phyloP scores from a whole-genome alignment of 164 flowering plant species.

The Tetrastigma voinierianum region DNA sequence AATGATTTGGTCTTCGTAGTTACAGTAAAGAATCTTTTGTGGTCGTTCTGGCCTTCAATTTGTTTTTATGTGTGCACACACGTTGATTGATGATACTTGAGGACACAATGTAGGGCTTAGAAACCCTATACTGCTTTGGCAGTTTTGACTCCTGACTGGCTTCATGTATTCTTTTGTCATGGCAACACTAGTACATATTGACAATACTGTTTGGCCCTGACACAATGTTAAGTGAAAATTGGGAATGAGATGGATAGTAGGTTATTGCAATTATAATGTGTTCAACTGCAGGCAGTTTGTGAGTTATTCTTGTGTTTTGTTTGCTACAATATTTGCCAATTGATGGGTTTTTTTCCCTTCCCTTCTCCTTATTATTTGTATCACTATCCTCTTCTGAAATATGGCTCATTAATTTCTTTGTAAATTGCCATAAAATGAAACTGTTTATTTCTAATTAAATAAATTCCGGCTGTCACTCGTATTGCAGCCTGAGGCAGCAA shows the following conservation, averaged over 20 bases:
- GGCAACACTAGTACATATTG: background rate
- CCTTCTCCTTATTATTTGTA: background rate
- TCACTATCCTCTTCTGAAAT: too few relatives aligned
- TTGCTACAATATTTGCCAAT: too few relatives aligned
- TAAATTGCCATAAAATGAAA: too few relatives aligned
- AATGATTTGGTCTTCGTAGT: too few relatives aligned
- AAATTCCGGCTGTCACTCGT: conserved; percentile 5
- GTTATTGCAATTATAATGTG: background rate
- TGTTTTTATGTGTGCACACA: too few relatives aligned
- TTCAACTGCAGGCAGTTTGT: too few relatives aligned
- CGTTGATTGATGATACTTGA: too few relatives aligned
- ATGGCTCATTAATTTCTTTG: too few relatives aligned
- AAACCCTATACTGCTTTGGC: background rate
- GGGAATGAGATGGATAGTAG: background rate
- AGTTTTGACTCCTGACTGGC: background rate
- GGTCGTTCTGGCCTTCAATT: too few relatives aligned
- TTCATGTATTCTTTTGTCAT: background rate
- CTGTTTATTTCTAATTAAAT: background rate
- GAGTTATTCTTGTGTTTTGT: too few relatives aligned
- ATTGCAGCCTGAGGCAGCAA: conserved; percentile 70
- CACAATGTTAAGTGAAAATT: background rate
- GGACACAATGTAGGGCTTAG: background rate
- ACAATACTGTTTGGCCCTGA: background rate
- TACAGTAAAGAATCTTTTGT: too few relatives aligned
- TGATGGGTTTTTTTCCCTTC: background rate